Evolutionary conservation across 306 rosid genomes (phyloP).

Genomic region (Boehmeria nivea): DNA sequence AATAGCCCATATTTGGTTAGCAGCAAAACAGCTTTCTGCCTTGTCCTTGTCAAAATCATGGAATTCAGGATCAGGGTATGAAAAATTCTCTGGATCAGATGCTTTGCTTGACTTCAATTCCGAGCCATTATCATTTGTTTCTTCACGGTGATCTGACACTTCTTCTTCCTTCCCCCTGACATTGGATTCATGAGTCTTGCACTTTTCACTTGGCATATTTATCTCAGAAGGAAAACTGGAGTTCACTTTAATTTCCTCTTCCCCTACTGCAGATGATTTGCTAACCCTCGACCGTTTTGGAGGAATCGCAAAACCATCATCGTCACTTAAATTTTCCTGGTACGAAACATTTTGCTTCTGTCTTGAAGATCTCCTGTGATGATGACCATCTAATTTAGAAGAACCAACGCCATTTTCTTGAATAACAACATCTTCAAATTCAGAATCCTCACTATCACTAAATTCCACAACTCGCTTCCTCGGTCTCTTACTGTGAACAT

Average conservation of each 20-base stretch:
- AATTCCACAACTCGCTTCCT: conserved; percentile 35
- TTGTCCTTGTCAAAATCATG: conserved; percentile 57
- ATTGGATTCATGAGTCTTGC: conserved; percentile 25
- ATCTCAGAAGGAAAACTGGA: conserved; percentile 8
- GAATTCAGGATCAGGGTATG: conserved; percentile 71
- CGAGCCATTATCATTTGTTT: conserved; percentile 17
- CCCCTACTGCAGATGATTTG: conserved; percentile 20
- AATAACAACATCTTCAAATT: conserved; percentile 20
- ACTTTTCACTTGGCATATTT: conserved; percentile 19
- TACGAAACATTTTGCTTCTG: conserved; percentile 37
- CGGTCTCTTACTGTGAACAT: conserved; percentile 42
- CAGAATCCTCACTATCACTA: conserved; percentile 25
- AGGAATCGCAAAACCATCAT: conserved; percentile 34
- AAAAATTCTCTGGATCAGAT: conserved; percentile 14
- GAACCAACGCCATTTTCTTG: conserved; percentile 31
- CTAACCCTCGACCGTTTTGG: conserved; percentile 35
- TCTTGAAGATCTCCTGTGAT: conserved; percentile 40
- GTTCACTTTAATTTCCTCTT: conserved; percentile 23
- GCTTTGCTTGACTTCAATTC: conserved; percentile 21
- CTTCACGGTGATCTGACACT: conserved; percentile 24
- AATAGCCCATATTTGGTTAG: conserved; percentile 64
- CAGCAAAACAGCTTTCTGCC: conserved; percentile 41
- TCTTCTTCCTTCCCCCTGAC: conserved; percentile 24
- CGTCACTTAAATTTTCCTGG: conserved; percentile 22
- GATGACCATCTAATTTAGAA: conserved; percentile 17